Evolutionary conservation across 495 filamentous ascomycete species (phyloP).

Genomic region (Talaromyces nanjingensis): DNA sequence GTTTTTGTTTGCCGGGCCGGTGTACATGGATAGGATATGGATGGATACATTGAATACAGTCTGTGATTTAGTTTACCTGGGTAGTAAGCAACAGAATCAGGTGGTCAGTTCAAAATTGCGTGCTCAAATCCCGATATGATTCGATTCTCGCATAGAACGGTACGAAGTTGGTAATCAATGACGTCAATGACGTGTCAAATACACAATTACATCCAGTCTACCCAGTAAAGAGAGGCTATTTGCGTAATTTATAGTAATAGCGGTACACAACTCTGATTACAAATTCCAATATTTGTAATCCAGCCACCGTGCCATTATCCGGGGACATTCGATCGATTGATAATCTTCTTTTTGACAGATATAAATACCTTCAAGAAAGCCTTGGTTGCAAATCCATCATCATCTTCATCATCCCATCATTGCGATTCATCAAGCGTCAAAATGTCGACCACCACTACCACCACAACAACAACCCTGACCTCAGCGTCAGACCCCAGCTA

Average conservation of each 20-base stretch:
- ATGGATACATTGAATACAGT: not conserved
- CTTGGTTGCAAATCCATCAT: not conserved
- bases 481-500: slow-evolving; percentile 11
- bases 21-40: slow-evolving; percentile 3
- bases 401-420: not conserved
- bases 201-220: not conserved
- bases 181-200: not conserved
- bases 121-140: not conserved
- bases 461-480: slow-evolving; percentile 8
- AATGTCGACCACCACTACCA: slow-evolving; percentile 15
- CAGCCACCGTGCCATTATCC: not conserved
- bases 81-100: not conserved
- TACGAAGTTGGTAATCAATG: not conserved
- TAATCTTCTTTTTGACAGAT: not conserved
- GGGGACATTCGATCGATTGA: not conserved
- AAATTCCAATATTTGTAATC: slow-evolving; percentile 4
- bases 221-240: not conserved
- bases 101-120: not conserved
- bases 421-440: not conserved
- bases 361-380: not conserved
- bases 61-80: not conserved
- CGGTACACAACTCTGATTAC: not conserved
- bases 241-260: not conserved
- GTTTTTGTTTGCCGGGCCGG: not conserved
- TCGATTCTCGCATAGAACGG: not conserved